Conservation (phyloP, 2,329 filamentous ascomycete species). For the Venturiaceae sp. region DNA sequence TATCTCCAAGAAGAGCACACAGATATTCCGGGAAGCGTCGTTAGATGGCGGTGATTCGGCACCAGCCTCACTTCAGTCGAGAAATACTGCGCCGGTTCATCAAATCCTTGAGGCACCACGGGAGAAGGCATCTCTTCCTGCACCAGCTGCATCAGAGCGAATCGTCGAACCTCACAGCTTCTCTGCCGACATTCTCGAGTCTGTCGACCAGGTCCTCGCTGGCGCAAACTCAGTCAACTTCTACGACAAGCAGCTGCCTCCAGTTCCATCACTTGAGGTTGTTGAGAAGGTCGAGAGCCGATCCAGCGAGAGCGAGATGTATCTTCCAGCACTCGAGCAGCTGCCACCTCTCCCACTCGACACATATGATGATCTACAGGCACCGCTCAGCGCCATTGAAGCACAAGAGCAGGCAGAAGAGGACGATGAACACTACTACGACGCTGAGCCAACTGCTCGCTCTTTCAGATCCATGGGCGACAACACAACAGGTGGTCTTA, state of each 20-base stretch:
- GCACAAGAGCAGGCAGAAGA: constrained; percentile 55
- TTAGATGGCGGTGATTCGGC: neutral
- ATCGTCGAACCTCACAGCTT: neutral
- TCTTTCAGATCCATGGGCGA: constrained; percentile 69
- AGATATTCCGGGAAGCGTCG: constrained; percentile 8
- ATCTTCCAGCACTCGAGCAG: constrained; percentile 26
- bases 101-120: neutral
- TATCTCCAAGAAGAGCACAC: constrained; percentile 5
- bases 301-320: neutral
- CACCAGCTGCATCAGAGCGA: neutral
- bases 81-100: neutral
- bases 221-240: neutral
- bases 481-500: constrained; percentile 57
- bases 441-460: constrained; percentile 65
- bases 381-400: neutral
- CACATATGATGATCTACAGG: constrained; percentile 10
- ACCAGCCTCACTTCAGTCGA: neutral
- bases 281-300: neutral
- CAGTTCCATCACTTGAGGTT: neutral
- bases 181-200: neutral
- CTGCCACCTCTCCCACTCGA: constrained; percentile 24
- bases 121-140: neutral
- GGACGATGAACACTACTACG: constrained; percentile 66
- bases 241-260: neutral
- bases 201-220: constrained; percentile 3